Evolutionary conservation across 129 eudicot species (phyloP), one percentile per base, ranked within the genome.

Genomic region (Chrysanthemum makinoi): DNA sequence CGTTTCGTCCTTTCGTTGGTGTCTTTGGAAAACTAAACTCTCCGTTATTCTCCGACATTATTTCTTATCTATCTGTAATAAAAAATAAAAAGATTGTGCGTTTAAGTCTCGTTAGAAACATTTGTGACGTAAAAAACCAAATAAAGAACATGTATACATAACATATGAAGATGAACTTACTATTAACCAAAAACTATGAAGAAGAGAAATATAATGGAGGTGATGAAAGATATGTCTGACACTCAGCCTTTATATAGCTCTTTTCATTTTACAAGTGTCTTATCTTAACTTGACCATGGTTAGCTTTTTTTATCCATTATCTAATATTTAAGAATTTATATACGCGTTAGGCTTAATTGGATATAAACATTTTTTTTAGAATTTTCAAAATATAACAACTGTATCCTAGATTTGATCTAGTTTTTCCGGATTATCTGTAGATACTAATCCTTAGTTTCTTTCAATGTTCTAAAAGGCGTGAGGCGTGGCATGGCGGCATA

Each of bases 1-100:
- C 88, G 2, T 81, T 77, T n/a, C 94, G 48, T 33, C 90, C 96
- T 74, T 48, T 86, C 49, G 20, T 65, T 66, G 48, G 74, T 2
- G 39, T 66, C 26, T 60, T 65, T 10, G 75, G 75, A 20, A 81
- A 84, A 14, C 83, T 80, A 59, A 80, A 77, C 14, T 74, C 88
- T 15, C 88, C 88, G 5, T 80, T 80, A 12, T 65, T 65, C 57
- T 35, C 44, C 1, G 44, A 35, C 39, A 58, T 59, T 56, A 75
- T 64, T 70, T 62, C 58, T 26, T 26, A 26, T 26, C 30, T 26
- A 26, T 26, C 30, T 26, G 30, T 26, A 26, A 26, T 4, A 26
- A 3, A n/a, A n/a, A n/a, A n/a, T n/a, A 26, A 26, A 26, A 26
- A 26, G 1, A 24, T 24, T 24, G 2, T 1, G 28, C 28, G 28